Percentiles rank a stretch among this genome's conserved stretches.
These are phyloP conservation scores for Musa acuminata DNA, from an alignment of 176 grass and related monocot species.

Conservation along the genomic window DNA sequence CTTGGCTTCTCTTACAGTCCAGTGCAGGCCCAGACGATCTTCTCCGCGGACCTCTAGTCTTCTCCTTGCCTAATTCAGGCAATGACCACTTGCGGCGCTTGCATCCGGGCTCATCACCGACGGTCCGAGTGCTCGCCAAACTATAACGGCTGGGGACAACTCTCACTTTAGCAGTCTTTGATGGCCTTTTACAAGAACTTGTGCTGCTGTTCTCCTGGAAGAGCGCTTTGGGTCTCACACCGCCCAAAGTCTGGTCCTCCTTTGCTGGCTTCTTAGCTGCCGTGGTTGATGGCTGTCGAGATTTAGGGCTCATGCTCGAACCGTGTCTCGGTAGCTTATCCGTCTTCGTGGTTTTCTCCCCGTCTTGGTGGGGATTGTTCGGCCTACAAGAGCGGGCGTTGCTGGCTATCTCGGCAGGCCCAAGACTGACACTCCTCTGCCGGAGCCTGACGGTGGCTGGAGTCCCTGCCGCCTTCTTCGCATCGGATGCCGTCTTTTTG, in stretches of 20 bases:
- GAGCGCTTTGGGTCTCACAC: slow-evolving; percentile 15
- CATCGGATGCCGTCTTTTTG: neutral
- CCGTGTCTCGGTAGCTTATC: slow-evolving; percentile 34
- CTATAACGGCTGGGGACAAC: slow-evolving; percentile 80
- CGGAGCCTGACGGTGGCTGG: neutral
- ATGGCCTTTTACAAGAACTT: slow-evolving; percentile 36
- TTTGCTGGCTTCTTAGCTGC: slow-evolving; percentile 24
- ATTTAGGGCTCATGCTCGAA: slow-evolving; percentile 50
- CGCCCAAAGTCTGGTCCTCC: neutral
- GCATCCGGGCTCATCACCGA: slow-evolving; percentile 23
- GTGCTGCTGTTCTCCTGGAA: slow-evolving; percentile 7
- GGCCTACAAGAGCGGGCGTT: slow-evolving; percentile 9
- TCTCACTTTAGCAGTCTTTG: slow-evolving; percentile 38
- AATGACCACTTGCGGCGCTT: slow-evolving; percentile 39
- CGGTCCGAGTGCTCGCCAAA: slow-evolving; percentile 26
- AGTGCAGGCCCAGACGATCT: neutral
- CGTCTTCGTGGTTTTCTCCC: slow-evolving; percentile 21
- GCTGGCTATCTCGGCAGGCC: neutral
- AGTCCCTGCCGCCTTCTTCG: neutral
- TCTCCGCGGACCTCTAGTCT: neutral
- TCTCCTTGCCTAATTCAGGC: neutral
- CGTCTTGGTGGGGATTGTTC: slow-evolving; percentile 18
- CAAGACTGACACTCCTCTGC: slow-evolving; percentile 10
- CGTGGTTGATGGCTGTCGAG: slow-evolving; percentile 37
- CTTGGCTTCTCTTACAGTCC: neutral